Base-by-base conservation (phyloP, 2,329 filamentous ascomycete genomes). In the Fusarium sp. region DNA sequence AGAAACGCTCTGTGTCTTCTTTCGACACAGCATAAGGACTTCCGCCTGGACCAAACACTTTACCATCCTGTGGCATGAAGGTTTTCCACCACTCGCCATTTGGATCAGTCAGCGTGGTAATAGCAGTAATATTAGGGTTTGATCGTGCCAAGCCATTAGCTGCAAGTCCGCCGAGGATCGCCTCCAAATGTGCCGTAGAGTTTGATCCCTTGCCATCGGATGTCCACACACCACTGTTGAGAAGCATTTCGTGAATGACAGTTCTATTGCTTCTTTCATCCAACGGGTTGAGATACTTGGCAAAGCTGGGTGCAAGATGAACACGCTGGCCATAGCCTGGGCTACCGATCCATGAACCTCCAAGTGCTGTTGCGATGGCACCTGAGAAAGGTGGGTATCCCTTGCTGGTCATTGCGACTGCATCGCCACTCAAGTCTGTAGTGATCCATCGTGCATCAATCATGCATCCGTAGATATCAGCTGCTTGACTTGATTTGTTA, bases 401-500 rank as follows among this genome's bases (percentile, higher is more conserved):
- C 28, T 69, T 64, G 4, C 63, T 63, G 9, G 67, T 57, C 18
- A 69, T 41, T 9, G 67, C 58, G 7, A 72, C 70, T 19, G 67
- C 51, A 4, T 71, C 67, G 0, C 67, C 67, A 3, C 64, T 71
- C 28, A 72, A 42, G 1, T 71, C 69, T 7, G 69, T 44, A 1
- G 43, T 46, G 3, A 57, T 51, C 67, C 70, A 72, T 30, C 69
- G 37, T 1, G 69, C 70, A 21, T 72, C 70, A 3, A 72, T 56
- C 70, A 66, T 69, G 14, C 70, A 72, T 2, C 70, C 69, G 6
- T 72, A 72, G 2, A 72, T n/a, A 18, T 72, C 67, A 7, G 63
- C 48, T 3, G 58, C 23, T 5, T 58, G 21, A 11, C 19, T 52
- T 4, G 55, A 63, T 4, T 41, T 50, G 25, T 68, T 62, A 0